phyloP scores from a whole-genome alignment of 2,329 filamentous ascomycete species.

The Cercospora janseana region DNA sequence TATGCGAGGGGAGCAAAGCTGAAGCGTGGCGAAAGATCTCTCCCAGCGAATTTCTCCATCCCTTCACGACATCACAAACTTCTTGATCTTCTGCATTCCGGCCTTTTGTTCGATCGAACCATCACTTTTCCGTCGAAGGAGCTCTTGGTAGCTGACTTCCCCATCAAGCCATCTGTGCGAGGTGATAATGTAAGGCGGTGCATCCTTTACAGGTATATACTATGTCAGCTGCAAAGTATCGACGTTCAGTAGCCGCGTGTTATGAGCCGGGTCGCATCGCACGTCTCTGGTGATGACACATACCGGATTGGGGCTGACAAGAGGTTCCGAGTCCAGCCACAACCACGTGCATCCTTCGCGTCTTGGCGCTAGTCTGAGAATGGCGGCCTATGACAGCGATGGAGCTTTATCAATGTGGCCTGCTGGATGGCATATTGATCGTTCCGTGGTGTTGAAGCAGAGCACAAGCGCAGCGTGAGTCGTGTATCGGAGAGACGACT shows the following conservation, averaged over 20 bases:
- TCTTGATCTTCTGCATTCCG: slow-evolving; percentile 3
- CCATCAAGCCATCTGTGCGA: slow-evolving; percentile 22
- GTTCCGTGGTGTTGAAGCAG: too few species aligned
- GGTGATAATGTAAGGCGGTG: slow-evolving; percentile 19
- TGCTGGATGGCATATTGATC: too few species aligned
- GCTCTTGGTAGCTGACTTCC: slow-evolving; percentile 17
- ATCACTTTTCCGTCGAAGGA: slow-evolving; percentile 2
- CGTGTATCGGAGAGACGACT: too few species aligned
- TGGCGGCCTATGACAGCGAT: neutral
- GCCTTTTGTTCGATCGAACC: neutral
- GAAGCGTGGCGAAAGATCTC: neutral
- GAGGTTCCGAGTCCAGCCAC: neutral
- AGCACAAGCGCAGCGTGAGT: too few species aligned
- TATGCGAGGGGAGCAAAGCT: neutral
- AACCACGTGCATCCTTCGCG: slow-evolving; percentile 1
- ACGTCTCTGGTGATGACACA: neutral
- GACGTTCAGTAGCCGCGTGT: slow-evolving; percentile 27
- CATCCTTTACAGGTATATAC: slow-evolving; percentile 15
- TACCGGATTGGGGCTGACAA: neutral
- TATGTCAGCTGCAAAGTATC: slow-evolving; percentile 24
- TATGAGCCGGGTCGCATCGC: neutral
- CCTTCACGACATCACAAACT: neutral
- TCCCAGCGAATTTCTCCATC: neutral
- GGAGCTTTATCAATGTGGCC: neutral
- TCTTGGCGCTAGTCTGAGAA: neutral